Evolutionary conservation across 2,329 filamentous ascomycete species (phyloP).

Genomic region (Sphaerulina populicola): DNA sequence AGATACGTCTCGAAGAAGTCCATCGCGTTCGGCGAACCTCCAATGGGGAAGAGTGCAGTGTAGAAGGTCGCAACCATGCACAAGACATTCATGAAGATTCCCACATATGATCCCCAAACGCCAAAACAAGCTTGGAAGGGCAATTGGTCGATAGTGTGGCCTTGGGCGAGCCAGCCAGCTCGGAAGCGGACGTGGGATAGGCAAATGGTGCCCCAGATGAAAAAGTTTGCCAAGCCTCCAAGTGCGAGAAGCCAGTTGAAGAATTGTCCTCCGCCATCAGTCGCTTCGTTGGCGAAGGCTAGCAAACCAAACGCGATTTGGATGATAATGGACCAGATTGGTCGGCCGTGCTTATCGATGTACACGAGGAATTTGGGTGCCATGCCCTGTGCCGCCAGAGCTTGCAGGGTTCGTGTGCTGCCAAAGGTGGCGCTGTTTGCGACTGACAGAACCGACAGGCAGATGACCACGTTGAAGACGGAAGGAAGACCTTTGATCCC

Average conservation of each 20-base stretch:
- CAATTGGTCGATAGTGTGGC: conserved; percentile 56
- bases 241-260: conserved; percentile 72
- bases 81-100: conserved; percentile 49
- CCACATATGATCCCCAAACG: conserved; percentile 40
- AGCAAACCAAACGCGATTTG: conserved; percentile 62
- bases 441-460: conserved; percentile 51
- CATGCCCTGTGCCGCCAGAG: conserved; percentile 62
- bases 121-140: conserved; percentile 51
- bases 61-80: conserved; percentile 68
- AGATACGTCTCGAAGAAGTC: conserved; percentile 27
- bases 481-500: conserved; percentile 53
- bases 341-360: conserved; percentile 68
- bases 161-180: conserved; percentile 57
- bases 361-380: conserved; percentile 51
- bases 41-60: conserved; percentile 68
- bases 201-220: conserved; percentile 78
- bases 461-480: conserved; percentile 60
- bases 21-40: conserved; percentile 9
- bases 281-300: conserved; percentile 62
- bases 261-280: conserved; percentile 49
- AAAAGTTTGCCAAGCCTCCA: conserved; percentile 62
- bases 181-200: conserved; percentile 85
- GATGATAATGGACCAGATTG: conserved; percentile 60
- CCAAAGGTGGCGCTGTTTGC: conserved; percentile 46
- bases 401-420: conserved; percentile 78